Conservation (phyloP, 129 eudicot species). For the Chrysanthemum makinoi region DNA sequence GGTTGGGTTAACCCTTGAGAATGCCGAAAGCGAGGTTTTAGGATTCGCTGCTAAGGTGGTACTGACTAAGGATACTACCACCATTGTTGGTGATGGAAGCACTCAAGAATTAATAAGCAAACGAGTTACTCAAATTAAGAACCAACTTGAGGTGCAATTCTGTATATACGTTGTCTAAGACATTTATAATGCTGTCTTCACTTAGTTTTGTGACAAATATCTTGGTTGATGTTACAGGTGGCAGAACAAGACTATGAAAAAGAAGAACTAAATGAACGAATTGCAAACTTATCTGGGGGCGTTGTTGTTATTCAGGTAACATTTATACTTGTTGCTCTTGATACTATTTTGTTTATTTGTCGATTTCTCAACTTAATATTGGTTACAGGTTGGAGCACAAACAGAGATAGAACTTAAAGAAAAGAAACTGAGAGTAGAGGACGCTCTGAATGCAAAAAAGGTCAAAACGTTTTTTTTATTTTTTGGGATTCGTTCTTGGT, state of each 20-base stretch:
- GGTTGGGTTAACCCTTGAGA: constrained; percentile 49
- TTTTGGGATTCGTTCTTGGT: not conserved
- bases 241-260: constrained; percentile 54
- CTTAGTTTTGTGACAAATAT: not conserved
- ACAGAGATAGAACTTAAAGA: constrained; percentile 70
- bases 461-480: constrained; percentile 15
- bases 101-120: too few species aligned
- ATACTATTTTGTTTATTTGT: not conserved
- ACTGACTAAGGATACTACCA: too few species aligned
- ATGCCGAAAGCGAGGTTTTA: too few species aligned
- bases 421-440: constrained; percentile 64
- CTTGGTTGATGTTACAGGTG: constrained; percentile 30
- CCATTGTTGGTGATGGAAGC: too few species aligned
- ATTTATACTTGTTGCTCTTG: not conserved
- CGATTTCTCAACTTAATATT: not conserved
- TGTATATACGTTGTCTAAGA: too few species aligned
- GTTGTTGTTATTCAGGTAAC: constrained; percentile 56
- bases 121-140: too few species aligned
- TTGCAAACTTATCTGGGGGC: constrained; percentile 61
- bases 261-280: constrained; percentile 52
- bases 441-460: constrained; percentile 73
- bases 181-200: too few species aligned
- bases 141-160: too few species aligned
- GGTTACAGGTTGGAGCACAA: constrained; percentile 62
- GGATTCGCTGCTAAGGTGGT: too few species aligned